Base-by-base conservation (phyloP, 1,284 basidiomycete genomes). In the Phlebopus sp. region DNA sequence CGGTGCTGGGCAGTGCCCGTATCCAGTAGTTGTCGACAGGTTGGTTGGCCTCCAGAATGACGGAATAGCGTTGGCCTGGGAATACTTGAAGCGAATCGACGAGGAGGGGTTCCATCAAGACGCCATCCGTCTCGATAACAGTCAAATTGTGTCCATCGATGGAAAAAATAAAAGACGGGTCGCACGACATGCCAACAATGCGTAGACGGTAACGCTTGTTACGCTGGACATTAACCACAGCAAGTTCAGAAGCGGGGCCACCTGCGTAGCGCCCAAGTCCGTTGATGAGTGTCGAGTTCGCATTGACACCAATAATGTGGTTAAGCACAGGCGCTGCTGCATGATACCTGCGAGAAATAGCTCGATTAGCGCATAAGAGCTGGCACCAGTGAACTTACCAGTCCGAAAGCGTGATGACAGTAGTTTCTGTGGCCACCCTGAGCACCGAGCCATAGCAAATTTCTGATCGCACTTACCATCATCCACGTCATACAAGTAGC, bases 61-160 rank as follows among this genome's bases (percentile, higher is more conserved):
- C 47, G 9, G 65, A 68, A 40, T 68, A 68, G 13, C 66, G 63
- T 37, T 67, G 65, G 7, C 57, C 64, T 1, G 59, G 40, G 9
- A 53, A 38, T 10, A 64, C 49, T 41, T 53, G 55, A 23, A 65
- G 44, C 11, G 59, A 67, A 50, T 64, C 60, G 13, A 69, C 66
- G 36, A 54, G 52, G 18, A 62, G 53, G 0, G 67, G 63, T 15
- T 67, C 55, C 29, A 54, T 59, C 44, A 60, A 50, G 1, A 55
- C 35, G 40, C 69, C 69, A 50, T 70, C 69, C 8, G 64, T 55
- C 49, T 71, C 69, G 29, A 71, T 70, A 21, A 70, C 51, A 8
- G 67, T 69, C 48, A 70, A 41, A 21, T 60, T 60, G 44, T 71
- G 69, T 1, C 56, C 57, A 18, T 69, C 63, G 37, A 70, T 67